Evolutionary conservation across 2,329 filamentous ascomycete genomes (phyloP).

Genomic region (Ilyonectria sp.): DNA sequence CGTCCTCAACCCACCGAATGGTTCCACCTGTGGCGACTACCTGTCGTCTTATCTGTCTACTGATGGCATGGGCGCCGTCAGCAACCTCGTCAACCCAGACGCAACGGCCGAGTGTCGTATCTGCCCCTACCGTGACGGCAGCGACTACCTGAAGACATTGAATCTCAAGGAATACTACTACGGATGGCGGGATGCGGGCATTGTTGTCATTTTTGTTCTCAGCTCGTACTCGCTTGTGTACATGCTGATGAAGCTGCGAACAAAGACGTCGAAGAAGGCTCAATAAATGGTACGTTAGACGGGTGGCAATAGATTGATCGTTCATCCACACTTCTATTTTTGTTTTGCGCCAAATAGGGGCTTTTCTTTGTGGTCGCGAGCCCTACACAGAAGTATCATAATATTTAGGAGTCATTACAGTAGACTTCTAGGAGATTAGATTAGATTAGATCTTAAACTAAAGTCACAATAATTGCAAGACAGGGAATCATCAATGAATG

Average conservation of each 20-base stretch:
- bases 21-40: constrained; percentile 72
- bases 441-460: no score
- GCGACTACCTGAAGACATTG: constrained; percentile 71
- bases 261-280: constrained; percentile 63
- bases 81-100: constrained; percentile 72
- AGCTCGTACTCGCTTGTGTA: constrained; percentile 66
- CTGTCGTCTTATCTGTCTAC: constrained; percentile 63
- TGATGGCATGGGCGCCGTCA: constrained; percentile 59
- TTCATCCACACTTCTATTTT: no score
- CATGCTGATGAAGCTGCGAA: constrained; percentile 63
- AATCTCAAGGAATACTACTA: constrained; percentile 73
- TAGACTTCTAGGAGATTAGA: no score
- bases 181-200: constrained; percentile 76
- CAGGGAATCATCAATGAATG: constrained; percentile 54
- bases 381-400: no score
- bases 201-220: constrained; percentile 69
- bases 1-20: constrained; percentile 63
- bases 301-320: no score
- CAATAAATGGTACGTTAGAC: constrained; percentile 40
- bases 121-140: constrained; percentile 71
- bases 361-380: no score
- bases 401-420: no score
- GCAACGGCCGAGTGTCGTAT: constrained; percentile 70
- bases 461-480: constrained; percentile 30
- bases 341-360: no score